Base-by-base conservation (phyloP, 2,329 filamentous ascomycete species). In the Mycosphaerella sp. region DNA sequence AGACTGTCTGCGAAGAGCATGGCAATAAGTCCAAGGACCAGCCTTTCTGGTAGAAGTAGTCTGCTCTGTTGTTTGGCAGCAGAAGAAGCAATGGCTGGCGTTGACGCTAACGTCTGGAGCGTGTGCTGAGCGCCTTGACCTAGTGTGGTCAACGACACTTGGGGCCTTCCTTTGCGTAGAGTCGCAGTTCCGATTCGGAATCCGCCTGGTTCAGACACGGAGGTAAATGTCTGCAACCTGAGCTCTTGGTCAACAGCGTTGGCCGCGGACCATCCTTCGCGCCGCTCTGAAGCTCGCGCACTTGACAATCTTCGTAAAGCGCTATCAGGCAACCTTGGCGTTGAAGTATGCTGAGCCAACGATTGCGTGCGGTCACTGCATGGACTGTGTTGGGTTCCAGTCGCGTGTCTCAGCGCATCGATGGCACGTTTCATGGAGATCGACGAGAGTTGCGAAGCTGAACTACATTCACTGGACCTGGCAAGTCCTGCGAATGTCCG, bases 161-260 rank as follows among this genome's bases (percentile, higher is more conserved):
- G 46, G 21, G 49, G 54, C 49, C 51, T 46, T 59, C 50, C 56
- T 55, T 57, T 42, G 18, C 49, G 39, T 44, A 49, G 49, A 52
- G 50, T 44, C 37, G 50, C 41, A 37, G 14, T 13, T 35, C 45
- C 45, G 13, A 51, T 44, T 36, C 17, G 34, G 12, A 18, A 35
- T 54, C 54, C 48, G 44, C 53, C 44, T 27, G 58, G 46, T 21
- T 52, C 44, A 49, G 50, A 57, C 60, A 59, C 60, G 59, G 60
- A 64, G 58, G 57, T 58, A 56, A 54, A 60, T 57, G 58, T 55
- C 57, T 58, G 52, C 48, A 50, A 41, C 50, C 46, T 39, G 44
- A 46, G 41, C 48, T 49, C 45, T 50, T 40, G 41, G 4, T 34
- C 27, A 21, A 16, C 41, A 34, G 34, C 16, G 18, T 42, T 41